Evolutionary conservation across 441 rosid species (phyloP).

Genomic region (Populus trichocarpa): DNA sequence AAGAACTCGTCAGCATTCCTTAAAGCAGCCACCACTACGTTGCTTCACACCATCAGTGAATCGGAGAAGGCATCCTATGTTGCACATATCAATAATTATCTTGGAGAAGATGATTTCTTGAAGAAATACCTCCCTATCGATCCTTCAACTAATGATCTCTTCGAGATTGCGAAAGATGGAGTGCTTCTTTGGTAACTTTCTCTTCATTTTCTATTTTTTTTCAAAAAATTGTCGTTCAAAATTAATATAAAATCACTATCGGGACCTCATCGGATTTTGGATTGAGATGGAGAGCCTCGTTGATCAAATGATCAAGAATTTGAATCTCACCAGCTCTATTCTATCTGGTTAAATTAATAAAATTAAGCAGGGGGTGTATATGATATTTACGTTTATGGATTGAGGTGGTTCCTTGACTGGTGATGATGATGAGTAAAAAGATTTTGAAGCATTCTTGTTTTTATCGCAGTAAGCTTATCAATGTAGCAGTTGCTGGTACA

Average conservation of each 20-base stretch:
- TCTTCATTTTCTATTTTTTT: not conserved
- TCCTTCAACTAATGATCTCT: slow-evolving; percentile 79
- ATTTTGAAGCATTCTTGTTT: slow-evolving; percentile 4
- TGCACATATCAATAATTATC: slow-evolving; percentile 85
- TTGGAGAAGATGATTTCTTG: slow-evolving; percentile 72
- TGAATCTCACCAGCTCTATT: not conserved
- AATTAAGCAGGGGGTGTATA: not conserved
- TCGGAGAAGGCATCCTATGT: slow-evolving; percentile 91
- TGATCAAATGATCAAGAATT: not conserved
- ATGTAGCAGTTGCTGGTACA: slow-evolving; percentile 97
- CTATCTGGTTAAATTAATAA: not conserved
- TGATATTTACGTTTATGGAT: not conserved
- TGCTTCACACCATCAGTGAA: slow-evolving; percentile 84
- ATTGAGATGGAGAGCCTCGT: not conserved
- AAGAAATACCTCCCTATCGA: slow-evolving; percentile 73
- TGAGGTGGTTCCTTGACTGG: not conserved
- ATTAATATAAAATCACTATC: not conserved
- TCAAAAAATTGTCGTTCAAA: not conserved
- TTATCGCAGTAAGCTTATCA: slow-evolving; percentile 84
- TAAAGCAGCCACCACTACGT: slow-evolving; percentile 86
- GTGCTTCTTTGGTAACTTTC: slow-evolving; percentile 80
- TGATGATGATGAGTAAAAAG: not conserved
- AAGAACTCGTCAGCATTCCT: slow-evolving; percentile 88
- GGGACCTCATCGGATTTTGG: not conserved
- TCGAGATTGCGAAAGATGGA: slow-evolving; percentile 87